Percentiles rank a stretch among this genome's conserved stretches.
phyloP scores from a whole-genome alignment of 108 stramenopile genomes.

The Skeletonema marinoi region DNA sequence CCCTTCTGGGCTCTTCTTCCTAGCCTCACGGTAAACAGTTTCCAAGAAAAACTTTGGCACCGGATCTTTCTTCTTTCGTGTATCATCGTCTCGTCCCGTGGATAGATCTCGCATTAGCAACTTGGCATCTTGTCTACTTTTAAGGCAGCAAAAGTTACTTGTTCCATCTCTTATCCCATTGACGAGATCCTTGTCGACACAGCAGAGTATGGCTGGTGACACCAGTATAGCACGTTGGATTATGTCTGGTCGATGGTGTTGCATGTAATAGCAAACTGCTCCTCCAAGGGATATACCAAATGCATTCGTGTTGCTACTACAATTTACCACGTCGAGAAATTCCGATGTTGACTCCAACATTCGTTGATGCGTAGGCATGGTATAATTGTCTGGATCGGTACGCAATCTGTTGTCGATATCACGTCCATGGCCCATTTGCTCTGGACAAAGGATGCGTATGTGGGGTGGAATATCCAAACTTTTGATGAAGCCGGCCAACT shows the following conservation, averaged over 20 bases:
- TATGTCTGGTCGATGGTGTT: constrained; percentile 11
- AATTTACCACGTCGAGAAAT: constrained; percentile 12
- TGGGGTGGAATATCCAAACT: constrained; percentile 9
- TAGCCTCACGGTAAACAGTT: constrained; percentile 1
- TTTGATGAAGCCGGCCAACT: no score
- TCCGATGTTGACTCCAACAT: constrained; percentile 20
- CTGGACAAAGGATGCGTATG: constrained; percentile 11
- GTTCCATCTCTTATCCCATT: constrained; percentile 6
- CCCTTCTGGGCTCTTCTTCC: constrained; percentile 5
- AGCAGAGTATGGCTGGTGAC: constrained; percentile 13
- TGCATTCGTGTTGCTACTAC: constrained; percentile 5
- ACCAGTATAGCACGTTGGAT: constrained; percentile 17
- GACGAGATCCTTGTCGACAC: constrained; percentile 8
- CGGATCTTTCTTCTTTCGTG: constrained; percentile 9
- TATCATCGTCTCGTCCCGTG: constrained; percentile 4
- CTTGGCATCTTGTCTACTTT: constrained; percentile 19
- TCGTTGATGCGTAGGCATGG: constrained; percentile 2
- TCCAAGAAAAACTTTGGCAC: constrained; percentile 16
- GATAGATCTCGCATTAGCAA: constrained; percentile 11
- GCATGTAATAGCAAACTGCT: constrained; percentile 9
- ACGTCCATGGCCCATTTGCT: constrained; percentile 17
- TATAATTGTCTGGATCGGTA: constrained; percentile 5
- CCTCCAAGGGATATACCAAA: constrained; percentile 22
- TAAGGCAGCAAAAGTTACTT: constrained; percentile 5
- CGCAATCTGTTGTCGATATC: constrained; percentile 7